phyloP scores from a whole-genome alignment of 1,284 basidiomycete genomes.

The Ustilago crameri region DNA sequence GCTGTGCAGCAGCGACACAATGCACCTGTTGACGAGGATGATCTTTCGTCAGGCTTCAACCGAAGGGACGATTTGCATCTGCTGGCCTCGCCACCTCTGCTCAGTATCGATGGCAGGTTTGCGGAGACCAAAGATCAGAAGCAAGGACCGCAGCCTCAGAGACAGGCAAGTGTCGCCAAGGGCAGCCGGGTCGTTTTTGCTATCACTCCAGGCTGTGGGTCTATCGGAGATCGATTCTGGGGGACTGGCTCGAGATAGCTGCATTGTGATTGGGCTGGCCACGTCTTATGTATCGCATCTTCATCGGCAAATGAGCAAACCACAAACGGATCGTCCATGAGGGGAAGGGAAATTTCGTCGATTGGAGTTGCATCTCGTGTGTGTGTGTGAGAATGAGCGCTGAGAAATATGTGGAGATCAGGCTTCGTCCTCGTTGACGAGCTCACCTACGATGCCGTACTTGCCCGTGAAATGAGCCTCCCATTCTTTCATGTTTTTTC shows the following conservation, averaged over 20 bases:
- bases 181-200: slow-evolving; percentile 59
- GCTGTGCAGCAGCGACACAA: slow-evolving; percentile 1
- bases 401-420: no score
- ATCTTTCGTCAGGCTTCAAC: slow-evolving; percentile 33
- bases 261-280: not conserved
- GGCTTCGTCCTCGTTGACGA: slow-evolving; percentile 57
- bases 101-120: slow-evolving; percentile 20
- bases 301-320: no score
- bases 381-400: no score
- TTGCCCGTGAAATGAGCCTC: slow-evolving; percentile 62
- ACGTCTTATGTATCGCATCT: not conserved
- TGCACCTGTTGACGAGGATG: slow-evolving; percentile 33
- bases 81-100: slow-evolving; percentile 24
- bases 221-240: slow-evolving; percentile 65
- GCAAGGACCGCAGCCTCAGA: slow-evolving; percentile 4
- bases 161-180: slow-evolving; percentile 18
- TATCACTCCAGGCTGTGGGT: slow-evolving; percentile 62
- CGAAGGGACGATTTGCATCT: slow-evolving; percentile 23
- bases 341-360: no score
- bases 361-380: not conserved
- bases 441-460: slow-evolving; percentile 63
- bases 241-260: slow-evolving; percentile 47
- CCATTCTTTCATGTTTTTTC: slow-evolving; percentile 63
- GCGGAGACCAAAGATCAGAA: slow-evolving; percentile 3
- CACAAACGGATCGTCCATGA: no score